These are phyloP conservation scores for Rhizopus arrhizus DNA, from an alignment of 371 early-diverging fungal genomes.

Conservation along the genomic window DNA sequence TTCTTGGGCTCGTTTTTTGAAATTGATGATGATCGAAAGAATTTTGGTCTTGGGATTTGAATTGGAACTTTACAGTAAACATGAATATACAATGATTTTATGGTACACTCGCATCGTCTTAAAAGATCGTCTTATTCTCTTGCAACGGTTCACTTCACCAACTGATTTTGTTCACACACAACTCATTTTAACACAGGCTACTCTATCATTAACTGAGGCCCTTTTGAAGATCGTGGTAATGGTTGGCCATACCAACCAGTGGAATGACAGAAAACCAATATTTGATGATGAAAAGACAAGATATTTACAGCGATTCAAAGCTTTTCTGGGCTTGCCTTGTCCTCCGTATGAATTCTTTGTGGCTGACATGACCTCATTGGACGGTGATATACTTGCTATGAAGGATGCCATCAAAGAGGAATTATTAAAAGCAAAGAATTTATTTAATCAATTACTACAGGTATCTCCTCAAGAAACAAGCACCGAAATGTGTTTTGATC, in stretches of 20 bases:
- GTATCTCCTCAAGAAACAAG: conserved; percentile 30
- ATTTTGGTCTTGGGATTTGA: conserved; percentile 70
- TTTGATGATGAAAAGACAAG: conserved; percentile 62
- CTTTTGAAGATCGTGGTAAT: conserved; percentile 34
- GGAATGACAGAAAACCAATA: conserved; percentile 38
- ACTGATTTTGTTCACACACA: background rate
- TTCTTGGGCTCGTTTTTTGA: conserved; percentile 74
- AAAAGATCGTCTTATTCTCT: conserved; percentile 36
- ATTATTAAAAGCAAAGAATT: conserved; percentile 35
- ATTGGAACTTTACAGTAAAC: conserved; percentile 65
- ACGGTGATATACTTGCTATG: conserved; percentile 21
- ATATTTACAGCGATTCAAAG: conserved; percentile 64
- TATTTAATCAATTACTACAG: conserved; percentile 30
- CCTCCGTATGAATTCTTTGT: conserved; percentile 39
- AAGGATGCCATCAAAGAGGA: conserved; percentile 28
- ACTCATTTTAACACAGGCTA: background rate
- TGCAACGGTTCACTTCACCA: conserved; percentile 29
- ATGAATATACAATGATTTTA: conserved; percentile 71
- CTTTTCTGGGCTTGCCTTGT: conserved; percentile 47
- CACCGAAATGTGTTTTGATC: conserved; percentile 51
- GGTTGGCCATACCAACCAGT: conserved; percentile 42
- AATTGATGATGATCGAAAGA: conserved; percentile 63
- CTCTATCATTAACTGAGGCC: background rate
- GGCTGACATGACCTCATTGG: conserved; percentile 30
- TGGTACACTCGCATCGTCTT: conserved; percentile 56